These are phyloP conservation scores for Pisolithus thermaeus DNA, from an alignment of 1,284 basidiomycete genomes.

Conservation along the genomic window DNA sequence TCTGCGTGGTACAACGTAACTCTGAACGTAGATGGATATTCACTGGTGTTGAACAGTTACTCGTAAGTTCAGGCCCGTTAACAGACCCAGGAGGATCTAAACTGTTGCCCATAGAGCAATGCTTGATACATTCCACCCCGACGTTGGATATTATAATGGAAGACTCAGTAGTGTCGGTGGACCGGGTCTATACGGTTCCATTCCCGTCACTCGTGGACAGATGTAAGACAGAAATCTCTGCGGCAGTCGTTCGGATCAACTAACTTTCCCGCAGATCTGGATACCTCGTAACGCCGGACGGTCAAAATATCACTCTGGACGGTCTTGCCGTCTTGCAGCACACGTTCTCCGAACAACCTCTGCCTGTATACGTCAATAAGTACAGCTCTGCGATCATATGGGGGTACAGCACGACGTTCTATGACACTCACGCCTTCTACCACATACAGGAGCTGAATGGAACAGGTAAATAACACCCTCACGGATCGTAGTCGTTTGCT, in stretches of 20 bases:
- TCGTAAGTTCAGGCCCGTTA: conserved; percentile 5
- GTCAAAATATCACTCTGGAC: conserved; percentile 1
- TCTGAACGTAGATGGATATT: conserved; percentile 2
- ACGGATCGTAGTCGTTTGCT: background rate
- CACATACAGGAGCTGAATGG: conserved; percentile 8
- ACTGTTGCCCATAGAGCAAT: conserved; percentile 3
- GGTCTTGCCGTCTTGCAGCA: conserved; percentile 10
- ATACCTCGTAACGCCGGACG: conserved; percentile 2
- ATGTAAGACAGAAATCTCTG: conserved; percentile 1
- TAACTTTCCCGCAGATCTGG: conserved; percentile 2
- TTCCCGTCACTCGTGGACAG: conserved; percentile 12
- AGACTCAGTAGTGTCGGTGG: conserved; percentile 6
- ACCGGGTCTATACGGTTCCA: conserved; percentile 8
- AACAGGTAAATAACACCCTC: conserved; percentile 1
- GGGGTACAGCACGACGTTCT: conserved; percentile 10
- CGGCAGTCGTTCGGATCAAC: background rate
- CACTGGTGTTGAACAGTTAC: conserved; percentile 8
- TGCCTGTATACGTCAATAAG: conserved; percentile 3
- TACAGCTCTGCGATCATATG: conserved; percentile 7
- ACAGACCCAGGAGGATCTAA: background rate
- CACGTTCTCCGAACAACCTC: conserved; percentile 9
- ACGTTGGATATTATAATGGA: conserved; percentile 11
- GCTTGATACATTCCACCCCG: conserved; percentile 11
- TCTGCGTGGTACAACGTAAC: conserved; percentile 11
- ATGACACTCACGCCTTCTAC: conserved; percentile 12